Percentiles rank a stretch among this genome's conserved stretches.
phyloP scores from a whole-genome alignment of 2,329 filamentous ascomycete species.

The Colletotrichum salicis region DNA sequence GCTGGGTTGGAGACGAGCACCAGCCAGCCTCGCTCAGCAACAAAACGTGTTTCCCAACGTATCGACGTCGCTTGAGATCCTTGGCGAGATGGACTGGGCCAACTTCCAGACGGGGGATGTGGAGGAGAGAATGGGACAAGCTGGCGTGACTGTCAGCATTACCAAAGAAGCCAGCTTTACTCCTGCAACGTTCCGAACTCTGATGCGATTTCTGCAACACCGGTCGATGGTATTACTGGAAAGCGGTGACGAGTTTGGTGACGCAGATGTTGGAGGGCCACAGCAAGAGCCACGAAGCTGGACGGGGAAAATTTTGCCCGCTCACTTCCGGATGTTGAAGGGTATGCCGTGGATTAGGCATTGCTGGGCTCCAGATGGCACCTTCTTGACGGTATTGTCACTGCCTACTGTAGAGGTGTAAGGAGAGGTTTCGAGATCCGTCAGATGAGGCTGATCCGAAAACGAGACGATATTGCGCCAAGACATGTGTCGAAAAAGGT shows the following conservation, averaged over 20 bases:
- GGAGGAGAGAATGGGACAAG: not conserved
- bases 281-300: not conserved
- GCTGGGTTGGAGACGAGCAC: slow-evolving; percentile 19
- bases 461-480: not conserved
- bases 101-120: not conserved
- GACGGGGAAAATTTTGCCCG: not conserved
- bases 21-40: not conserved
- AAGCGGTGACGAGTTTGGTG: not conserved
- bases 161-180: slow-evolving; percentile 3
- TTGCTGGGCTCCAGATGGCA: not conserved
- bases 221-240: not conserved
- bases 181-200: not conserved
- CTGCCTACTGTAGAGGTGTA: not conserved
- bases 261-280: not conserved
- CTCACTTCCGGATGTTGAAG: slow-evolving; percentile 15
- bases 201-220: slow-evolving; percentile 10
- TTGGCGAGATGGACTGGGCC: slow-evolving; percentile 5
- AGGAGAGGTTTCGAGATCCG: not conserved
- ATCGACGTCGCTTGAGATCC: not conserved
- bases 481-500: not conserved
- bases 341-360: not conserved
- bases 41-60: not conserved
- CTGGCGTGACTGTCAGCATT: not conserved
- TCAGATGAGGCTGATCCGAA: not conserved
- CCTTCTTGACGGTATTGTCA: slow-evolving; percentile 1